Evolutionary conservation across 1,139 yeast species (phyloP).

Genomic region (Pichia sp.): DNA sequence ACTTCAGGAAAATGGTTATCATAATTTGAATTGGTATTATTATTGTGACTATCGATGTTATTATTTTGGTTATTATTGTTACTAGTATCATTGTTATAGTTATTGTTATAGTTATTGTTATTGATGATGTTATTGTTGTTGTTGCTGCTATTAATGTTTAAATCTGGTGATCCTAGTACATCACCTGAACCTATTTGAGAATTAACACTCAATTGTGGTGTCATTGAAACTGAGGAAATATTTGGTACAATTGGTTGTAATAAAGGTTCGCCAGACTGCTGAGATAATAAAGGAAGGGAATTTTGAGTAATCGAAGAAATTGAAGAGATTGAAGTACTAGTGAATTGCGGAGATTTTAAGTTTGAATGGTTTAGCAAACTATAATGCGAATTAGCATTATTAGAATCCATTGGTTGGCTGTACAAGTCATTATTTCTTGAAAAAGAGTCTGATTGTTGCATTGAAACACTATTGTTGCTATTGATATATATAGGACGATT

Average conservation of each 20-base stretch:
- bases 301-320: slow-evolving; percentile 1
- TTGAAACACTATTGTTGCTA: neutral
- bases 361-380: slow-evolving; percentile 2
- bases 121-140: neutral
- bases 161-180: slow-evolving; percentile 6
- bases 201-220: slow-evolving; percentile 14
- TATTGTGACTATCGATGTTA: neutral
- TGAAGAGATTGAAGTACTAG: neutral
- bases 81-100: neutral
- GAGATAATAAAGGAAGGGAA: slow-evolving; percentile 6
- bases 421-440: slow-evolving; percentile 2
- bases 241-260: neutral
- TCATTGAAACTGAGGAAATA: slow-evolving; percentile 11
- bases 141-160: neutral
- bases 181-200: slow-evolving; percentile 11
- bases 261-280: slow-evolving; percentile 2
- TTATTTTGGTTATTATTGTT: neutral
- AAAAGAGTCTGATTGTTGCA: slow-evolving; percentile 11
- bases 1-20: slow-evolving; percentile 1
- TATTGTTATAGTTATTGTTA: neutral
- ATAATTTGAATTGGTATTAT: neutral
- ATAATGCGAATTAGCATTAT: neutral
- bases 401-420: neutral
- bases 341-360: slow-evolving; percentile 2
- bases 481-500: slow-evolving; percentile 3